A percentile compares a stretch with the other conserved stretches of the same genome.
Conservation (phyloP, 1,284 basidiomycete species). For the Ceratobasidium sp. region DNA sequence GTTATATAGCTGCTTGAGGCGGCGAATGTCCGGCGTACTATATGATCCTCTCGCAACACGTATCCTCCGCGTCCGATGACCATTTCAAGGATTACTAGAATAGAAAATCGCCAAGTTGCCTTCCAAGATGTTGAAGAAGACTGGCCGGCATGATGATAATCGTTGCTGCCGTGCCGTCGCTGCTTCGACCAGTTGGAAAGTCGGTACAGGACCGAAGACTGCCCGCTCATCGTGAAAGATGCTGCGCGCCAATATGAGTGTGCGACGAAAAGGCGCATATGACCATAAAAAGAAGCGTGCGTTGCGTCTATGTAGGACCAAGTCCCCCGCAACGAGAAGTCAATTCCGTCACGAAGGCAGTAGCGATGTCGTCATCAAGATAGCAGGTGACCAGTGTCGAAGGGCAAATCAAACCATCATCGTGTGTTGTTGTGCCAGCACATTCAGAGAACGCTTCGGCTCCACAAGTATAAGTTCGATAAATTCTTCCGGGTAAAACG, state of each 20-base stretch:
- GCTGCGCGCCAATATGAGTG: neutral
- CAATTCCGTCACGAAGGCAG: neutral
- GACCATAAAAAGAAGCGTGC: constrained; percentile 12
- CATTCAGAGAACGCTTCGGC: constrained; percentile 11
- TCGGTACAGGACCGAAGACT: constrained; percentile 11
- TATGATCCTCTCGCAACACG: neutral
- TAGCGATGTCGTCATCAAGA: constrained; percentile 4
- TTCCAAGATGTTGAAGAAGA: neutral
- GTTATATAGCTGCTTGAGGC: constrained; percentile 3
- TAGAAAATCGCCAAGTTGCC: neutral
- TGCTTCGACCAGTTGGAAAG: neutral
- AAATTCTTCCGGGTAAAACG: constrained; percentile 22
- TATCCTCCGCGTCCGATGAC: neutral
- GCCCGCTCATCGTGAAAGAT: constrained; percentile 8
- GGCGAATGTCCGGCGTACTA: constrained; percentile 11
- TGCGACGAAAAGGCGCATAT: neutral
- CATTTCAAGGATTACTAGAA: neutral
- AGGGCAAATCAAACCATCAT: constrained; percentile 13
- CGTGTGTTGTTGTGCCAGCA: constrained; percentile 11
- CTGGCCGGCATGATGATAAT: constrained; percentile 12
- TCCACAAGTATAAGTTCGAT: constrained; percentile 21
- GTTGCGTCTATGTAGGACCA: neutral
- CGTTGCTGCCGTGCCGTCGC: neutral
- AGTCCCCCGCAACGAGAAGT: neutral
- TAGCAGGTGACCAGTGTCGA: neutral